phyloP scores from a whole-genome alignment of 805 yeast genomes.

The Yarrowia phangngaensis region DNA sequence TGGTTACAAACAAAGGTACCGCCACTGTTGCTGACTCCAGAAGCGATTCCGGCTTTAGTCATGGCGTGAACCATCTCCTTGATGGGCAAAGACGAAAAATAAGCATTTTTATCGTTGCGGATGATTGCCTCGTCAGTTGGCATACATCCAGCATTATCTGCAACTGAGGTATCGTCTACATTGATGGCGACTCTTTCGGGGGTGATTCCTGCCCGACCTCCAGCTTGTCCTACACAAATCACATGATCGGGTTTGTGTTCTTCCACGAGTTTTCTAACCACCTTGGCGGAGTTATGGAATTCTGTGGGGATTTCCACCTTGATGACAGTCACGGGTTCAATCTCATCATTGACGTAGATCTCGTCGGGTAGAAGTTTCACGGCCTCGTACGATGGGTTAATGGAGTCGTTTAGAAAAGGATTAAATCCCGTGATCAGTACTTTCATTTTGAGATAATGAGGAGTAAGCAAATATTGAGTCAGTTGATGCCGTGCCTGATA shows the following conservation, averaged over 20 bases:
- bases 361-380: slow-evolving; percentile 5
- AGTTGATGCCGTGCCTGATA: slow-evolving; percentile 13
- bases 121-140: slow-evolving; percentile 4
- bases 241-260: not conserved
- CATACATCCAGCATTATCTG: not conserved
- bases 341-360: slow-evolving; percentile 7
- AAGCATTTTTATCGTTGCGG: not conserved
- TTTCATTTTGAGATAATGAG: not conserved
- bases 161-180: slow-evolving; percentile 9
- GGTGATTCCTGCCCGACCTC: slow-evolving; percentile 21
- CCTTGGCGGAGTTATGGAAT: not conserved
- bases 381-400: slow-evolving; percentile 24
- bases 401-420: slow-evolving; percentile 3
- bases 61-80: not conserved
- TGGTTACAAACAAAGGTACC: slow-evolving; percentile 25
- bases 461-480: not conserved
- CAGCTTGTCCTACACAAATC: slow-evolving; percentile 18
- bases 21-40: not conserved
- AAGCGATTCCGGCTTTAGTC: not conserved
- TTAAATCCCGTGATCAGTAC: slow-evolving; percentile 10
- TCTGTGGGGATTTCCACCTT: slow-evolving; percentile 17
- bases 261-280: not conserved
- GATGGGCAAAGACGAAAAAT: slow-evolving; percentile 5
- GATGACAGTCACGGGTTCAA: slow-evolving; percentile 2
- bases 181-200: slow-evolving; percentile 22